phyloP scores from a whole-genome alignment of 352 stramenopile species.

The Ophiocytium majus region DNA sequence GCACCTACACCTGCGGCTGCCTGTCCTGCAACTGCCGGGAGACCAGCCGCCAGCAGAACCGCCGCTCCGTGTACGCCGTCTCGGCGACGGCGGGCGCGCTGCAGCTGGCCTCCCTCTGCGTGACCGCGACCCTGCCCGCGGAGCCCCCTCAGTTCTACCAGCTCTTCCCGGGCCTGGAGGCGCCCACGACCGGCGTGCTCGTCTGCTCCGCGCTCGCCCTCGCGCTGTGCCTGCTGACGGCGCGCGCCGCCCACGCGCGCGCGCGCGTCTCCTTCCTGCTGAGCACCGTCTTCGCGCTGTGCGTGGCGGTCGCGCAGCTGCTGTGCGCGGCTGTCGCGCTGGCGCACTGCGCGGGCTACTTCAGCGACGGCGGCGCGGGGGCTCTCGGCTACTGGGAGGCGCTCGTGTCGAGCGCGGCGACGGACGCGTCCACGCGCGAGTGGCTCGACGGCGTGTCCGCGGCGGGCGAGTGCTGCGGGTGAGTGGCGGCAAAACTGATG shows the following conservation, averaged over 20 bases:
- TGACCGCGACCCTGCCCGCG: not conserved
- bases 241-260: not conserved
- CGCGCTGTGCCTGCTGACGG: not conserved
- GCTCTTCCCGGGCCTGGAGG: not conserved
- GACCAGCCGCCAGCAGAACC: not conserved
- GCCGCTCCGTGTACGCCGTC: not conserved
- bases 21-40: not conserved
- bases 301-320: not conserved
- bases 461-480: not conserved
- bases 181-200: not conserved
- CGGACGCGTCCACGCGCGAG: not conserved
- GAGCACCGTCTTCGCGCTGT: not conserved
- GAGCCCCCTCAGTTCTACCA: constrained; percentile 1
- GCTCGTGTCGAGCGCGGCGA: not conserved
- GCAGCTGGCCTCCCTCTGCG: not conserved
- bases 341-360: not conserved
- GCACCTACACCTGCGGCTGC: not conserved
- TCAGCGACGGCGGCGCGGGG: not conserved
- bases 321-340: not conserved
- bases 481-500: too few species aligned
- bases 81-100: not conserved
- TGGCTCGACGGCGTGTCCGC: not conserved
- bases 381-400: not conserved
- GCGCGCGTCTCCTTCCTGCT: not conserved
- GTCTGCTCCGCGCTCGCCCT: not conserved